Base-by-base conservation (phyloP, 164 flowering plant species). In the Vitis labrusca region DNA sequence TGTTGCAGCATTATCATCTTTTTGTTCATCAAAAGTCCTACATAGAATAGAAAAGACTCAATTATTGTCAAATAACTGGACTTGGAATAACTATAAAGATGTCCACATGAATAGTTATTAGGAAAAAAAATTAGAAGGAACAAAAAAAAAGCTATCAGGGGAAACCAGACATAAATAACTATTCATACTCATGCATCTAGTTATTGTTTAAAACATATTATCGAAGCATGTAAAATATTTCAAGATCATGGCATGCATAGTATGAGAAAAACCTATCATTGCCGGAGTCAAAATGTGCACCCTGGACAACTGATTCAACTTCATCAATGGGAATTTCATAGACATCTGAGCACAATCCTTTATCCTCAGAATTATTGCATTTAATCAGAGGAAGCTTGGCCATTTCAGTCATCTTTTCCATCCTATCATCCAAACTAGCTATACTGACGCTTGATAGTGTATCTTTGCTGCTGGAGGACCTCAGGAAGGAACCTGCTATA, bases 381-480 rank as follows among this genome's bases (percentile, higher is more conserved):
- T 37, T 75, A 51, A 71, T 65, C 65, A 71, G 44, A 52, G 73
- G 61, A 19, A 61, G 49, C 66, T 68, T 69, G 9, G 65, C 64
- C 54, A 58, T 47, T 19, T 63, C 51, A 19, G 63, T 68, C 12
- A 32, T 54, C 19, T 16, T 54, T 48, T 59, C 67, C 60, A 54
- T 53, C 23, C 49, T 51, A 51, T 61, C 64, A 63, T 63, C 76
- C 51, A 71, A 51, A n/a, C 58, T 74, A 68, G 74, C 65, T 53
- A 69, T 27, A 51, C 73, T 66, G 65, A 73, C 63, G 59, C 71
- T 63, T 37, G 81, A 73, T n/a, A 54, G 48, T 59, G 56, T 63
- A 68, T 73, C 77, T 70, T 76, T 71, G 72, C 50, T 65, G 50
- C 56, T 49, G 61, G 66, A 69, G 62, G 63, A 63, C 15, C 71